Percentiles rank a stretch among this genome's conserved stretches.
Evolutionary conservation across 108 stramenopile species (phyloP).

Genomic region (Parmales sp.): DNA sequence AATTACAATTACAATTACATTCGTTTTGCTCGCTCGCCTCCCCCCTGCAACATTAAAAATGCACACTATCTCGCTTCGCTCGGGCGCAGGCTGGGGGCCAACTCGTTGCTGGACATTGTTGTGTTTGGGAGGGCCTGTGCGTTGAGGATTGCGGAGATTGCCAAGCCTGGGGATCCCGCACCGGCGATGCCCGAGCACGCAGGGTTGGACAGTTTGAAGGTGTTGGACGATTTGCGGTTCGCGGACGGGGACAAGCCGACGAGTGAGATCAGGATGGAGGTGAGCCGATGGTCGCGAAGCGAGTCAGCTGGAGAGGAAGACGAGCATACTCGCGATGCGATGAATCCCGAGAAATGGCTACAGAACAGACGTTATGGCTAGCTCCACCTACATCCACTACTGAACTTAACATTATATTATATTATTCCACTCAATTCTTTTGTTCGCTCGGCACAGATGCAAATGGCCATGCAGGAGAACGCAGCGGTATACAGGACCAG

Average conservation of each 20-base stretch:
- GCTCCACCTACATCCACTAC: no score
- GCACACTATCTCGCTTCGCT: no score
- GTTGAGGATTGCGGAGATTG: constrained; percentile 83
- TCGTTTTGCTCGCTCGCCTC: no score
- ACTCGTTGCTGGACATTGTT: constrained; percentile 95
- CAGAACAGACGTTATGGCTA: no score
- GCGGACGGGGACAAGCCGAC: constrained; percentile 64
- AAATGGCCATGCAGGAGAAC: constrained; percentile 94
- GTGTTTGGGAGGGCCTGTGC: constrained; percentile 98
- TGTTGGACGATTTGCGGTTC: constrained; percentile 81
- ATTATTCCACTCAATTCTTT: no score
- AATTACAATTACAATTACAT: no score
- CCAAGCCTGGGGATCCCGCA: constrained; percentile 79
- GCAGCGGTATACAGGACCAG: constrained; percentile 95
- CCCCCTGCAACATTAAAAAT: no score
- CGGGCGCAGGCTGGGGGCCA: constrained; percentile 97
- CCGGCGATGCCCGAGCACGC: constrained; percentile 57
- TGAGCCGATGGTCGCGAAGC: no score
- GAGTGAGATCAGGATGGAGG: constrained; percentile 65
- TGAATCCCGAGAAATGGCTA: no score
- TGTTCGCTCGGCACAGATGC: constrained; percentile 86
- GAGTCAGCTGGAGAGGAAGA: no score
- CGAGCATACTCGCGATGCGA: no score
- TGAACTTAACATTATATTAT: no score
- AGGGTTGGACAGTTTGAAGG: constrained; percentile 72